Percentiles rank a stretch among this genome's conserved stretches.
These are phyloP conservation scores for Microglena sp. DNA, from an alignment of 139 green algal species.

Conservation along the genomic window DNA sequence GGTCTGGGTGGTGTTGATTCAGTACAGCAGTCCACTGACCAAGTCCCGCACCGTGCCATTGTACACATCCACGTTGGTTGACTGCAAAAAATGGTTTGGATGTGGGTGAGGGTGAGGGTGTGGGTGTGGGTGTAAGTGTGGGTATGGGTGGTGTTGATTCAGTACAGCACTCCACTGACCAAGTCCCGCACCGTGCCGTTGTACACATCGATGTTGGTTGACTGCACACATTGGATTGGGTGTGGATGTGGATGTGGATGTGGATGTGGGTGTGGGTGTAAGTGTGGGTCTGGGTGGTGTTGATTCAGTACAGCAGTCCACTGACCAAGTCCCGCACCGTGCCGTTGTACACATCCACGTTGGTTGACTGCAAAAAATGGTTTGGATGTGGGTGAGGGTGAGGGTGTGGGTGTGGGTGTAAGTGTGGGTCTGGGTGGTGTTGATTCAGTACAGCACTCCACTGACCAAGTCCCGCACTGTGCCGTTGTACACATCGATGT, in stretches of 20 bases:
- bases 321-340: slow-evolving; percentile 46
- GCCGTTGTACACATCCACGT: slow-evolving; percentile 59
- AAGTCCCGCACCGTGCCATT: slow-evolving; percentile 49
- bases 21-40: slow-evolving; percentile 34
- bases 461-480: slow-evolving; percentile 51
- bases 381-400: not conserved
- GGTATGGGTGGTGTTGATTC: slow-evolving; percentile 57
- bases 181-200: slow-evolving; percentile 49
- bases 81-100: too few relatives aligned
- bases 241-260: not conserved
- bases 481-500: slow-evolving; percentile 62
- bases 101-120: not conserved
- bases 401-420: too few relatives aligned
- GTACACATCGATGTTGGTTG: slow-evolving; percentile 74
- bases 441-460: slow-evolving; percentile 60
- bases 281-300: slow-evolving; percentile 22
- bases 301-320: slow-evolving; percentile 56
- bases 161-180: slow-evolving; percentile 50
- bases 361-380: slow-evolving; percentile 33
- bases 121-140: not conserved
- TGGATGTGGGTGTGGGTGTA: not conserved
- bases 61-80: too few relatives aligned
- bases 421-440: too few relatives aligned
- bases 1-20: not conserved
- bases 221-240: too few relatives aligned